Percentiles rank a stretch among this genome's conserved stretches.
These are phyloP conservation scores for Phytophthora rubi DNA, from an alignment of 352 stramenopile species.

Conservation along the genomic window DNA sequence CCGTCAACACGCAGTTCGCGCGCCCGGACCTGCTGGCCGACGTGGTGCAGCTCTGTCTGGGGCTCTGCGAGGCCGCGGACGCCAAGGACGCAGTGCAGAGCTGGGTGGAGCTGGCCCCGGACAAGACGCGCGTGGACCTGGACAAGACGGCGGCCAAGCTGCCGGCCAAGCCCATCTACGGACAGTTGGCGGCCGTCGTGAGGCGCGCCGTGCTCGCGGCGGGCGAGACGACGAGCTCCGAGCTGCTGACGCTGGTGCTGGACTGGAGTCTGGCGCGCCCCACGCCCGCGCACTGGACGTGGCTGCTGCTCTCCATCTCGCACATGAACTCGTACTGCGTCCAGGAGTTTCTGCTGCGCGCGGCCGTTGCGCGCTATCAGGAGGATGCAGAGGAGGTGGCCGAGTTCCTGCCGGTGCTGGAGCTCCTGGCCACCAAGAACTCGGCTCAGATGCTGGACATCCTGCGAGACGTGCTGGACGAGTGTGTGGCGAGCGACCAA, in stretches of 20 bases:
- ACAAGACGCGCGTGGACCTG: slow-evolving; percentile 32
- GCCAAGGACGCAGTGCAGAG: slow-evolving; percentile 47
- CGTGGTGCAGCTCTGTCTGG: slow-evolving; percentile 51
- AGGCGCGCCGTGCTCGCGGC: slow-evolving; percentile 45
- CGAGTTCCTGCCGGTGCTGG: slow-evolving; percentile 42
- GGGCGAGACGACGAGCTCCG: slow-evolving; percentile 19
- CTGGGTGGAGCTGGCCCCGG: slow-evolving; percentile 23
- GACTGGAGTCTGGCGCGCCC: slow-evolving; percentile 49
- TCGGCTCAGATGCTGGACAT: slow-evolving; percentile 59
- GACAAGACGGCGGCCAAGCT: slow-evolving; percentile 47
- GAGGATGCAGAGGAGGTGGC: slow-evolving; percentile 5
- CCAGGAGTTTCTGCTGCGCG: slow-evolving; percentile 55
- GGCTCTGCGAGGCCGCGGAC: slow-evolving; percentile 48
- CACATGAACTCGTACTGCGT: slow-evolving; percentile 53
- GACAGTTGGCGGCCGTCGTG: slow-evolving; percentile 47
- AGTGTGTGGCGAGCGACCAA: slow-evolving; percentile 20
- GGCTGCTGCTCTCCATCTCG: slow-evolving; percentile 53
- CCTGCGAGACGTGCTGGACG: slow-evolving; percentile 48
- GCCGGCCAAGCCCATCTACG: slow-evolving; percentile 52
- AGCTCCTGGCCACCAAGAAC: slow-evolving; percentile 47
- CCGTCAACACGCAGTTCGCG: slow-evolving; percentile 43
- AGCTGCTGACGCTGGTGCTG: slow-evolving; percentile 47
- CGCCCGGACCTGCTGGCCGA: slow-evolving; percentile 41
- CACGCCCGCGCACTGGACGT: slow-evolving; percentile 51
- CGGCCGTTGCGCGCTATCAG: slow-evolving; percentile 33